Conservation (phyloP, 306 rosid species). For the Quercus ilex region DNA sequence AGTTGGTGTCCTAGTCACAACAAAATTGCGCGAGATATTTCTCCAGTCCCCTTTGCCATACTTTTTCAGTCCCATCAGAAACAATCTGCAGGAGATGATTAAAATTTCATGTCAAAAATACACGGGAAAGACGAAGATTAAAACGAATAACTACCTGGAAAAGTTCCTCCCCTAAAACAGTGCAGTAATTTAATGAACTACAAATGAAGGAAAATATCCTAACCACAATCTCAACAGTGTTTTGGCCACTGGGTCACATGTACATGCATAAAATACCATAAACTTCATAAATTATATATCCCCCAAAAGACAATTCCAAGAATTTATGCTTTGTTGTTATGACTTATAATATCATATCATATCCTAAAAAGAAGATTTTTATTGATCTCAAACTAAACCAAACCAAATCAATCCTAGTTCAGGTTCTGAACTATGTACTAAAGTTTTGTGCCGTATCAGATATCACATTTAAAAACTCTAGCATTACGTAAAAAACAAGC, state of each 20-base stretch:
- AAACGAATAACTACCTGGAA: slow-evolving; percentile 6
- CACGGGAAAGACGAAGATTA: not conserved
- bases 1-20: slow-evolving; percentile 74
- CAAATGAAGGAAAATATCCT: not conserved
- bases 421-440: not conserved
- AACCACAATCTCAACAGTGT: slow-evolving; percentile 2
- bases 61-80: slow-evolving; percentile 78
- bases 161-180: not conserved
- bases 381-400: too few relatives aligned
- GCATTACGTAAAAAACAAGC: not conserved
- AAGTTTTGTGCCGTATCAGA: not conserved
- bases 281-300: too few relatives aligned
- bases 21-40: slow-evolving; percentile 76
- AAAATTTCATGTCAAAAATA: not conserved
- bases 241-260: slow-evolving; percentile 4
- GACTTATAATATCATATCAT: too few relatives aligned
- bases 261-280: too few relatives aligned
- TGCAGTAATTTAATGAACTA: not conserved
- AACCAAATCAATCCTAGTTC: not conserved
- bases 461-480: not conserved
- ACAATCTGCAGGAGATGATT: slow-evolving; percentile 41
- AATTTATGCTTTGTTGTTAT: too few relatives aligned
- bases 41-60: slow-evolving; percentile 98
- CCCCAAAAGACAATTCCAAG: too few relatives aligned
- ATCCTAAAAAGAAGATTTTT: too few relatives aligned